Base-by-base conservation (phyloP, 495 filamentous ascomycete species). In the Hypoxylon fragiforme region DNA sequence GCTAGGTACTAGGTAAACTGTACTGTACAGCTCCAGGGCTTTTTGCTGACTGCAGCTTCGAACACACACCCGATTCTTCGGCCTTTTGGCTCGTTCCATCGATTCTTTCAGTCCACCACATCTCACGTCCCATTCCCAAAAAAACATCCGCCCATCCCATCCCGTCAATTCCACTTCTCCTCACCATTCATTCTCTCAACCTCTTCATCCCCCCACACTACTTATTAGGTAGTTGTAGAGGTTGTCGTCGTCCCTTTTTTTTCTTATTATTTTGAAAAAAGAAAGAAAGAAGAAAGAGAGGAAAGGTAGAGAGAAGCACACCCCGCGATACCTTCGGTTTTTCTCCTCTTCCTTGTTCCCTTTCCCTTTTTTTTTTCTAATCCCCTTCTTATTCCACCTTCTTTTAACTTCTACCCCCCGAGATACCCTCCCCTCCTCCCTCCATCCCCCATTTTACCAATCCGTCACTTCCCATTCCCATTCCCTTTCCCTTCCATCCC, bases 101-200 rank as follows among this genome's bases (percentile, higher is more conserved):
- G 47, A 56, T 62, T 62, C 47, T 54, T 62, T 49, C 53, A 62
- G 48, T 53, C 48, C 43, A 53, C 52, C 46, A 51, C 40, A 55
- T 51, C 57, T 53, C 57, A 44, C 42, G 24, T 55, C 44, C 38
- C 18, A 26, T 31, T 39, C 50, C 49, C 24, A 28, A 51, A 68
- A 57, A 65, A 53, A 54, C 54, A 62, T 55, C 52, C 50, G 52
- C 62, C 58, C 61, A 60, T 65, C 24, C 65, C 62, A 68, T 66
- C 60, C 60, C 60, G 58, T 28, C 62, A 60, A 65, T 63, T 68
- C 62, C 65, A 70, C 70, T 71, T 67, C 68, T 65, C 68, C 68
- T 68, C 64, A 54, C 42, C 55, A 67, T 65, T 71, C 66, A 57
- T 52, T 54, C 60, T 50, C 57, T 63, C 44, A 57, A 48, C 60